phyloP scores from a whole-genome alignment of 2,329 filamentous ascomycete genomes.

The Cryphonectria japonica region DNA sequence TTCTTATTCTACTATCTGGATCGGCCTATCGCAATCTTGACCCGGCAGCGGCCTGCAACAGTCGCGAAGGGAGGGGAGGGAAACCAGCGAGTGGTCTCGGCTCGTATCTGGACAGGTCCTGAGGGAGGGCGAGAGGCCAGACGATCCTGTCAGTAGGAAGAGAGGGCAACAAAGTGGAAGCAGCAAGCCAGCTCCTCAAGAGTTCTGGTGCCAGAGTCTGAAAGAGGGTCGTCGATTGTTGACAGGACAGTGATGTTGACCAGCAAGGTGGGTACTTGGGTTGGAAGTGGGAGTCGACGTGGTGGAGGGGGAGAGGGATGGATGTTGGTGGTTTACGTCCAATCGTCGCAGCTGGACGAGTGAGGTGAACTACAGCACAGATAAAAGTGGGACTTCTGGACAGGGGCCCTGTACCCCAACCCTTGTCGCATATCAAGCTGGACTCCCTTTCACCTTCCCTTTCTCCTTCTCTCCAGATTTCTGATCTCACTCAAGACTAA shows the following conservation, averaged over 20 bases:
- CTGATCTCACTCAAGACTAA: neutral
- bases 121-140: neutral
- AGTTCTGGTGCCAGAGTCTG: neutral
- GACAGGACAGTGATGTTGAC: neutral
- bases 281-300: neutral
- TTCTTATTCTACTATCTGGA: neutral
- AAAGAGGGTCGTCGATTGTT: neutral
- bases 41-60: neutral
- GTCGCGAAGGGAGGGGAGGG: neutral
- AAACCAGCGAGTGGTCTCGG: neutral
- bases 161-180: neutral
- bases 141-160: neutral
- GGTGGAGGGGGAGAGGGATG: slow-evolving; percentile 3
- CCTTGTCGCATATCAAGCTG: neutral
- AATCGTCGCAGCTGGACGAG: slow-evolving; percentile 5
- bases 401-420: neutral
- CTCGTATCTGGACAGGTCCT: neutral
- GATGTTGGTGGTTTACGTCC: neutral
- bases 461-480: neutral
- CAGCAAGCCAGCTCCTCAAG: slow-evolving; percentile 6
- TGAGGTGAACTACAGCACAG: slow-evolving; percentile 4
- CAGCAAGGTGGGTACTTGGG: slow-evolving; percentile 8
- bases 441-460: too few relatives aligned
- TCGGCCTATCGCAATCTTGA: neutral
- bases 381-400: neutral